Conservation (phyloP, 768 basidiomycete species). For the Trametes punicea region DNA sequence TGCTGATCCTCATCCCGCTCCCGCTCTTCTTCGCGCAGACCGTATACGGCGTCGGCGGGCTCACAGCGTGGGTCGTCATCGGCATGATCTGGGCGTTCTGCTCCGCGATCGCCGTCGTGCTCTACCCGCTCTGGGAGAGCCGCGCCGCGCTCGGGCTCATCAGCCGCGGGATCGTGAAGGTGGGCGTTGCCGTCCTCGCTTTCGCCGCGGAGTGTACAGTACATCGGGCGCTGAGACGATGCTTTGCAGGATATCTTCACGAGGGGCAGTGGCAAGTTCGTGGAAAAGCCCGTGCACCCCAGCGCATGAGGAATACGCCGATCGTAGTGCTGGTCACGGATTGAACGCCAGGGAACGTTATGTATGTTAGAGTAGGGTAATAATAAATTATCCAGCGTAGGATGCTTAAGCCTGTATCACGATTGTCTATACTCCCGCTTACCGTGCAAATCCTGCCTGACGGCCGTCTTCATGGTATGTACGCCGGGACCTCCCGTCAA, state of each 20-base stretch:
- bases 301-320: not conserved
- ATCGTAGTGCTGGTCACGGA: no score
- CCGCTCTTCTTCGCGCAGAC: conserved; percentile 84
- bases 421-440: no score
- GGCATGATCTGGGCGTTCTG: conserved; percentile 84
- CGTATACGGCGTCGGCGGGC: conserved; percentile 58
- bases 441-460: no score
- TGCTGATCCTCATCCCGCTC: conserved; percentile 76
- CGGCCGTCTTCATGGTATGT: no score
- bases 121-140: conserved; percentile 88
- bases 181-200: conserved; percentile 23
- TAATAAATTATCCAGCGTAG: no score
- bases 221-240: no score
- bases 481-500: no score
- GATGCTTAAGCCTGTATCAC: no score
- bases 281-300: conserved; percentile 3
- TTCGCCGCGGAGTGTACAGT: no score
- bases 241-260: conserved; percentile 44
- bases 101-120: conserved; percentile 69
- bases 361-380: no score
- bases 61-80: conserved; percentile 78
- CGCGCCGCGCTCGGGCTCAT: conserved; percentile 62
- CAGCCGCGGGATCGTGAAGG: conserved; percentile 59
- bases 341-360: no score
- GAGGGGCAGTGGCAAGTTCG: conserved; percentile 40